phyloP scores from a whole-genome alignment of 139 green algal genomes.

The Pedinophyceae sp. region DNA sequence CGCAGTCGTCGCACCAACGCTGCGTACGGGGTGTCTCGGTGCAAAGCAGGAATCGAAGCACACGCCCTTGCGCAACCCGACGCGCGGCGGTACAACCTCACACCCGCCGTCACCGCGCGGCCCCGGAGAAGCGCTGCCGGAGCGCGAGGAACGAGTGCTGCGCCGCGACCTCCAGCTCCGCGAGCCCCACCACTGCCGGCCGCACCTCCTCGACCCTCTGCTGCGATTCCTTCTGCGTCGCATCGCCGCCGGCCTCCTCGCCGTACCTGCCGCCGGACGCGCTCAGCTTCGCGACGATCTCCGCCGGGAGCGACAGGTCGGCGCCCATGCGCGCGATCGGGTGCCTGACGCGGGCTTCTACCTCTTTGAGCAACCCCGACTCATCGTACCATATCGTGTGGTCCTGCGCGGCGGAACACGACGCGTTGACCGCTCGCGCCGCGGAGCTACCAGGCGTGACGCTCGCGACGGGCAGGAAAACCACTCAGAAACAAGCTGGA shows the following conservation, averaged over 20 bases:
- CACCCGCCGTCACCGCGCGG: no score
- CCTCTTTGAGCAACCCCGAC: slow-evolving; percentile 19
- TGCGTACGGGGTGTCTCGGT: no score
- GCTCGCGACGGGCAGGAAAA: no score
- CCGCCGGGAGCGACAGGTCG: slow-evolving; percentile 40
- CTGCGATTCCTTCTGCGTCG: slow-evolving; percentile 7
- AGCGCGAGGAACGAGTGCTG: slow-evolving; percentile 45
- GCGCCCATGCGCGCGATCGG: slow-evolving; percentile 21
- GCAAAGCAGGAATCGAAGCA: no score
- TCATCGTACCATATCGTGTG: slow-evolving; percentile 6
- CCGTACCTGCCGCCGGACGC: slow-evolving; percentile 5
- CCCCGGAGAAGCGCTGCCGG: slow-evolving; percentile 16
- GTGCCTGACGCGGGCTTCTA: slow-evolving; percentile 39
- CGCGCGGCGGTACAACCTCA: no score
- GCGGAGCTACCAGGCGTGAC: no score
- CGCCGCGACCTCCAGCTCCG: slow-evolving; percentile 36
- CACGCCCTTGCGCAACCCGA: no score
- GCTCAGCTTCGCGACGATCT: slow-evolving; percentile 14
- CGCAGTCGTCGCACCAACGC: no score
- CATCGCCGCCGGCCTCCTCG: neutral
- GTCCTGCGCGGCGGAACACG: no score
- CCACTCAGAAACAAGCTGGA: no score
- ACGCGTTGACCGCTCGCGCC: no score
- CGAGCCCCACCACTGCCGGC: slow-evolving; percentile 35
- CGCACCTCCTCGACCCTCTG: slow-evolving; percentile 26